These are phyloP conservation scores for Cyberlindnera euphorbiiphila DNA, from an alignment of 805 yeast genomes.

Conservation along the genomic window DNA sequence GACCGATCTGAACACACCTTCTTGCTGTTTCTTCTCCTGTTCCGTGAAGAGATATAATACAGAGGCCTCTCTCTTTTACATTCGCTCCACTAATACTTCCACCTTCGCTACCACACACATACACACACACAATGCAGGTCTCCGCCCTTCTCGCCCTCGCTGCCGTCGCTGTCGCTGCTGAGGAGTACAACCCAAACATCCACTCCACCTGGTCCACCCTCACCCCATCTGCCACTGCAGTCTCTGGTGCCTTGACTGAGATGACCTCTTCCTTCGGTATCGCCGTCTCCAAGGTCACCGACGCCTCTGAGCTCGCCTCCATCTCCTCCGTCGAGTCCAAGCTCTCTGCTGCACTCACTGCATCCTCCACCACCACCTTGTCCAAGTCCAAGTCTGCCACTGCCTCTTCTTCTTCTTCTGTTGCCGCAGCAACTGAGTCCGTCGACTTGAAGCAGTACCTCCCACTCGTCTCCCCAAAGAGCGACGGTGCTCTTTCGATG, in stretches of 20 bases:
- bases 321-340: slow-evolving; percentile 15
- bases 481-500: slow-evolving; percentile 50
- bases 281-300: slow-evolving; percentile 38
- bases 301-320: slow-evolving; percentile 24
- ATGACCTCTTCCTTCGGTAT: slow-evolving; percentile 61
- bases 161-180: slow-evolving; percentile 49
- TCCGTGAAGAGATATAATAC: too few relatives aligned
- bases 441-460: slow-evolving; percentile 7
- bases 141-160: slow-evolving; percentile 2
- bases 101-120: not conserved
- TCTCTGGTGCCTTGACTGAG: slow-evolving; percentile 53
- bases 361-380: slow-evolving; percentile 6
- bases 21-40: too few relatives aligned
- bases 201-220: slow-evolving; percentile 62
- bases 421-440: slow-evolving; percentile 11
- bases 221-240: slow-evolving; percentile 55
- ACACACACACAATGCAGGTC: slow-evolving; percentile 1
- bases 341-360: slow-evolving; percentile 39
- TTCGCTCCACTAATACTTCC: not conserved
- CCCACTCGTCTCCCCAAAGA: slow-evolving; percentile 37
- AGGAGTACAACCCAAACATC: slow-evolving; percentile 3
- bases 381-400: slow-evolving; percentile 6
- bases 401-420: slow-evolving; percentile 6
- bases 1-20: too few relatives aligned
- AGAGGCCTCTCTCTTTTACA: not conserved